Percentiles rank a stretch among this genome's conserved stretches.
Evolutionary conservation across 2,329 filamentous ascomycete species (phyloP).

Genomic region (Drechslerella coelobrocha): DNA sequence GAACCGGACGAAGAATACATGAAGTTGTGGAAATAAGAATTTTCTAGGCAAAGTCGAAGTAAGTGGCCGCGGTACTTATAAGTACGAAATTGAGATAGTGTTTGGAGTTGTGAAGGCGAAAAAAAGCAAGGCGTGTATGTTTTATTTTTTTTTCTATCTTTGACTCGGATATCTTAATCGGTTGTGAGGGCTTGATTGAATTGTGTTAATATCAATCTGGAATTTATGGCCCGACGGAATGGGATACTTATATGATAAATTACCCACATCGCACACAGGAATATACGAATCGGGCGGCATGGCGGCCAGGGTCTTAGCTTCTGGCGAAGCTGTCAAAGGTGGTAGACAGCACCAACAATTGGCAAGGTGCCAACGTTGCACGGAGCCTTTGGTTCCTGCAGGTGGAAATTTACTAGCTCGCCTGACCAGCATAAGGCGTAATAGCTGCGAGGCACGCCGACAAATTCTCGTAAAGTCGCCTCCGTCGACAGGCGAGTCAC

Average conservation of each 20-base stretch:
- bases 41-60: not conserved
- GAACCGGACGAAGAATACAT: constrained; percentile 14
- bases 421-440: constrained; percentile 48
- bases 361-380: constrained; percentile 34
- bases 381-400: constrained; percentile 48
- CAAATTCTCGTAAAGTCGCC: constrained; percentile 23
- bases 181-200: constrained; percentile 3
- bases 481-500: constrained; percentile 26
- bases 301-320: constrained; percentile 38
- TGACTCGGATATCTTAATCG: constrained; percentile 1
- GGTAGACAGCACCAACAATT: constrained; percentile 30
- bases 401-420: constrained; percentile 34
- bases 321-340: constrained; percentile 47
- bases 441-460: constrained; percentile 23
- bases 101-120: not conserved
- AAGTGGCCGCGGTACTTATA: not conserved
- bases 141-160: too few relatives aligned
- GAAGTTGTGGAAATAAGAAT: not conserved
- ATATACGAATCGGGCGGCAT: constrained; percentile 21
- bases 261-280: constrained; percentile 39
- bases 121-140: constrained; percentile 1
- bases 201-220: constrained; percentile 20
- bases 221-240: constrained; percentile 28
- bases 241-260: constrained; percentile 45
- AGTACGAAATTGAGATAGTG: not conserved